Evolutionary conservation across 2,329 filamentous ascomycete species (phyloP).

Genomic region (Trichoderma lentiforme): DNA sequence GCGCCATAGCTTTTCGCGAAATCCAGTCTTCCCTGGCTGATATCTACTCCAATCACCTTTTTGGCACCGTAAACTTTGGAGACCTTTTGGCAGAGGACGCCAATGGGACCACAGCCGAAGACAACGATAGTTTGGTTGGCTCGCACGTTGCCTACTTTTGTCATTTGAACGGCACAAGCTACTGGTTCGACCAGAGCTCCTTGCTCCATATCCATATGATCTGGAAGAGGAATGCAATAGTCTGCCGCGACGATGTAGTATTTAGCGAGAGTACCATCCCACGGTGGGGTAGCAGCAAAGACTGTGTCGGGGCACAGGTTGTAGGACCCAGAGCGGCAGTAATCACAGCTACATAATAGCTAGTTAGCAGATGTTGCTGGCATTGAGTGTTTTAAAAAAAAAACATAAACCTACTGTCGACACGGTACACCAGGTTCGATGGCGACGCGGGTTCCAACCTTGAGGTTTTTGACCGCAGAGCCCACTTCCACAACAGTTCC

Average conservation of each 20-base stretch:
- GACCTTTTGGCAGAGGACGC: constrained; percentile 43
- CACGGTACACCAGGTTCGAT: neutral
- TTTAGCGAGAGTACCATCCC: neutral
- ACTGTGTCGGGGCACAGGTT: neutral
- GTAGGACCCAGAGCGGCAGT: neutral
- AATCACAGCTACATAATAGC: neutral
- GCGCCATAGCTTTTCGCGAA: constrained; percentile 42
- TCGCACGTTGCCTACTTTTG: constrained; percentile 38
- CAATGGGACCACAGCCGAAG: constrained; percentile 48
- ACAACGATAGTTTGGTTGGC: constrained; percentile 43
- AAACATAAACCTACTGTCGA: neutral
- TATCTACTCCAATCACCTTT: constrained; percentile 44
- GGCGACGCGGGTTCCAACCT: neutral
- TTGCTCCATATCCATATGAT: neutral
- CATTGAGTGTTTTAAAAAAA: no score
- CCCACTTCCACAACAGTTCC: constrained; percentile 42
- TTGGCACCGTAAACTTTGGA: constrained; percentile 26
- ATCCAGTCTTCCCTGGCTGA: constrained; percentile 36
- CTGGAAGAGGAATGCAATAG: neutral
- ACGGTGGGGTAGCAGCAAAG: neutral
- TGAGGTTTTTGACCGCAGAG: constrained; percentile 33
- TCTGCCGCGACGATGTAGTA: neutral
- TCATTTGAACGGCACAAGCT: neutral
- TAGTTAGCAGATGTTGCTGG: neutral
- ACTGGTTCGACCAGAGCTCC: neutral